phyloP scores from a whole-genome alignment of 768 basidiomycete species.

The Pholiota conissans region DNA sequence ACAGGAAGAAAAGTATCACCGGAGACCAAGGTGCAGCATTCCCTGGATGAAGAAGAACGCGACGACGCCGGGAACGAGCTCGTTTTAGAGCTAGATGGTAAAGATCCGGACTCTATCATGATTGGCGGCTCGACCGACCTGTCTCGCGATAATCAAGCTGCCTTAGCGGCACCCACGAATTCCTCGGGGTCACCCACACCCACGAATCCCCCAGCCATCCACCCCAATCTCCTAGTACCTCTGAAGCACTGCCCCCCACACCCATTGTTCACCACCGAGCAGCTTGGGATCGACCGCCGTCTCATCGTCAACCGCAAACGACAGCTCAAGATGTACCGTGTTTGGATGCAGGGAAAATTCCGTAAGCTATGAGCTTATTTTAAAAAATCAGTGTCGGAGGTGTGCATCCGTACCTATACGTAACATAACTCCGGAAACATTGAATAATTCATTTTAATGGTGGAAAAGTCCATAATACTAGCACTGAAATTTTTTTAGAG shows the following conservation, averaged over 20 bases:
- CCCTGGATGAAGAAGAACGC: conserved; percentile 23
- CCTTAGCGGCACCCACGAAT: not conserved
- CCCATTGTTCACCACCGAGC: conserved; percentile 76
- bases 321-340: conserved; percentile 95
- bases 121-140: not conserved
- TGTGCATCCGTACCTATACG: not conserved
- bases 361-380: conserved; percentile 38
- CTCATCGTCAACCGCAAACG: conserved; percentile 92
- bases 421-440: no score
- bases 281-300: conserved; percentile 87
- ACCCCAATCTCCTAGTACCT: conserved; percentile 40
- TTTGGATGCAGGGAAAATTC: conserved; percentile 92
- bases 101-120: not conserved
- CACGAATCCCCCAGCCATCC: conserved; percentile 20
- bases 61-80: conserved; percentile 21
- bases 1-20: conserved; percentile 56
- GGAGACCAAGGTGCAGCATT: not conserved
- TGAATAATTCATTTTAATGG: no score
- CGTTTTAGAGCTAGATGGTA: not conserved
- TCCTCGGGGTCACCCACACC: not conserved
- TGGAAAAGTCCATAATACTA: no score
- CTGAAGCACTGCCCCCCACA: conserved; percentile 38
- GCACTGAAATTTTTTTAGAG: no score
- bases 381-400: not conserved
- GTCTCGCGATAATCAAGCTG: not conserved